A percentile compares a stretch with the other conserved stretches of the same genome.
These are phyloP conservation scores for Veloboletus limbatus DNA, from an alignment of 1,284 basidiomycete species.

Conservation along the genomic window DNA sequence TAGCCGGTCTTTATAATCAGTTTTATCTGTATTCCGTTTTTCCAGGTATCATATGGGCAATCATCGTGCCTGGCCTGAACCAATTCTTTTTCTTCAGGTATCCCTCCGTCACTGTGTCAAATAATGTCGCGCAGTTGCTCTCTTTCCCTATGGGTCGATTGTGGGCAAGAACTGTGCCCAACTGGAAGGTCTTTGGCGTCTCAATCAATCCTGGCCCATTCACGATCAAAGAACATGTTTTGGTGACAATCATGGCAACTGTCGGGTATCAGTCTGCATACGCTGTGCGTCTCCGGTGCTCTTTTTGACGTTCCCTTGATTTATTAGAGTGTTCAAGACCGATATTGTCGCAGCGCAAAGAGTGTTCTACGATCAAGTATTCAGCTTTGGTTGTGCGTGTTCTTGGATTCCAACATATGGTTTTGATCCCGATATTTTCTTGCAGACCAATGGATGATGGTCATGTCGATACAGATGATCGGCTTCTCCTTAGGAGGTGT, in stretches of 20 bases:
- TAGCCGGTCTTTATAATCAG: not conserved
- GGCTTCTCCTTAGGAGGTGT: slow-evolving; percentile 89
- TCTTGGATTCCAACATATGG: not conserved
- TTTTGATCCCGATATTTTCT: not conserved
- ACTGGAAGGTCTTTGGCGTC: slow-evolving; percentile 54
- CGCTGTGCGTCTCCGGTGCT: slow-evolving; percentile 18
- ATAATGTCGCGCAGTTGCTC: slow-evolving; percentile 66
- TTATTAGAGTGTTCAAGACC: slow-evolving; percentile 39
- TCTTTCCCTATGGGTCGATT: slow-evolving; percentile 61
- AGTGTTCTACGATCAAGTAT: slow-evolving; percentile 64
- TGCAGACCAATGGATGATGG: slow-evolving; percentile 2
- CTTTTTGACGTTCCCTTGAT: not conserved
- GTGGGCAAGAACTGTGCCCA: slow-evolving; percentile 56
- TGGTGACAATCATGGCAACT: slow-evolving; percentile 78
- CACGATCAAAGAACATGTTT: slow-evolving; percentile 68
- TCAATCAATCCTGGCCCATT: slow-evolving; percentile 70
- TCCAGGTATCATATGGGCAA: slow-evolving; percentile 47
- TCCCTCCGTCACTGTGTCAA: slow-evolving; percentile 49
- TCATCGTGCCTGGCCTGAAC: slow-evolving; percentile 58
- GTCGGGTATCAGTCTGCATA: slow-evolving; percentile 50
- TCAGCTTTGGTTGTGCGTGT: slow-evolving; percentile 44
- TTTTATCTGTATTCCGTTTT: not conserved
- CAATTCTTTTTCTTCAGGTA: slow-evolving; percentile 70
- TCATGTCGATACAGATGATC: slow-evolving; percentile 64
- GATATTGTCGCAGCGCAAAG: slow-evolving; percentile 76